Evolutionary conservation across 108 stramenopile species (phyloP).

Genomic region (Cylindrotheca fusiformis): DNA sequence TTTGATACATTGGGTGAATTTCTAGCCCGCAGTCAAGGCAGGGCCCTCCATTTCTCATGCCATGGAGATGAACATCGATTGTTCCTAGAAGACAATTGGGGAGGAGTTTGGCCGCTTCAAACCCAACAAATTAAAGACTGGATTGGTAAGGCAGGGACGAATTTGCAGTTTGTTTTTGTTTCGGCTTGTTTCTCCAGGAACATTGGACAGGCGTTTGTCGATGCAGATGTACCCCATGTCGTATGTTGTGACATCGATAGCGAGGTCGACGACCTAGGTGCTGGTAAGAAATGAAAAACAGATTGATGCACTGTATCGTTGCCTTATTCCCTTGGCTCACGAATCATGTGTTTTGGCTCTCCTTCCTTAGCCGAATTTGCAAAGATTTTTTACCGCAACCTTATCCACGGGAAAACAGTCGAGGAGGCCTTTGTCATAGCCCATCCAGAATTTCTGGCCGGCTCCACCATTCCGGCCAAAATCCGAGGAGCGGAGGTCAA

Average conservation of each 20-base stretch:
- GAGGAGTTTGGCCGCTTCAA: conserved; percentile 41
- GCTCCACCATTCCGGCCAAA: background rate
- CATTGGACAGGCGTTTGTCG: conserved; percentile 77
- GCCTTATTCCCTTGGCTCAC: too few species aligned
- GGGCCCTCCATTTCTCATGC: conserved; percentile 32
- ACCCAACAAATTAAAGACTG: conserved; percentile 19
- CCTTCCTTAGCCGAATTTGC: background rate
- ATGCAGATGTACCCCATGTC: conserved; percentile 86
- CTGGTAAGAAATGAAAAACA: too few species aligned
- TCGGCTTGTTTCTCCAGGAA: conserved; percentile 69
- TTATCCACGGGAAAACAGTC: background rate
- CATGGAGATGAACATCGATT: conserved; percentile 39
- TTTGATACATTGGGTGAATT: conserved; percentile 13
- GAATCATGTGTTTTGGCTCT: too few species aligned
- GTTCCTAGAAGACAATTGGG: conserved; percentile 60
- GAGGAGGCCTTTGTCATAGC: background rate
- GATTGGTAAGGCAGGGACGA: background rate
- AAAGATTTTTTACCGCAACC: background rate
- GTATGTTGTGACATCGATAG: conserved; percentile 63
- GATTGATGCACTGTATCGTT: too few species aligned
- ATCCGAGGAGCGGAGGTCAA: background rate
- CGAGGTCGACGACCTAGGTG: conserved; percentile 32
- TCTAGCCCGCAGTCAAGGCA: conserved; percentile 8
- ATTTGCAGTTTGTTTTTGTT: conserved; percentile 74
- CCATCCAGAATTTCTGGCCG: background rate